A percentile compares a stretch with the other conserved stretches of the same genome.
These are phyloP conservation scores for Novymonas esmeraldas DNA, from an alignment of 208 protist species.

Conservation along the genomic window DNA sequence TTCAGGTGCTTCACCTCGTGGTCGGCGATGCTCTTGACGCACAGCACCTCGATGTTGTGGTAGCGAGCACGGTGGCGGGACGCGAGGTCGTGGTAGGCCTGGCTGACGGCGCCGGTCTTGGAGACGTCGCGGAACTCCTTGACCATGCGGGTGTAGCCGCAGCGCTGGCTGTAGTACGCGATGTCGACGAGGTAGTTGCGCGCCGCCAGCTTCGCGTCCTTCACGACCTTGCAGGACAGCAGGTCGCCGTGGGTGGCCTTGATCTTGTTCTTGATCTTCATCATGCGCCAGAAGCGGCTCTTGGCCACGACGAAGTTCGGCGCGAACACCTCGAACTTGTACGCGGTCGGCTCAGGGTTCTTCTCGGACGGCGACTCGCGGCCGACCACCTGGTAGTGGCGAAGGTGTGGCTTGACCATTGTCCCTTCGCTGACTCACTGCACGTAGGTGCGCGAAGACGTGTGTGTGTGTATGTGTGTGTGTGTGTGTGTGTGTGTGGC, in stretches of 20 bases:
- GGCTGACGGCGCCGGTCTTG: conserved; percentile 95
- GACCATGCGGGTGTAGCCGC: conserved; percentile 99
- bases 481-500: background rate
- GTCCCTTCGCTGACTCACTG: conserved; percentile 1
- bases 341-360: conserved; percentile 94
- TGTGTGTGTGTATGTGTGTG: background rate
- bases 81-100: conserved; percentile 98
- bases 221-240: conserved; percentile 93
- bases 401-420: conserved; percentile 84
- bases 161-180: conserved; percentile 98
- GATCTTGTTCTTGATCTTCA: conserved; percentile 97
- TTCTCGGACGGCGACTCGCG: conserved; percentile 93
- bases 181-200: conserved; percentile 99
- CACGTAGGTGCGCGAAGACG: background rate
- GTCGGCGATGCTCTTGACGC: conserved; percentile 89
- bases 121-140: conserved; percentile 99
- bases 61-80: conserved; percentile 96
- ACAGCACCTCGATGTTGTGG: conserved; percentile 97
- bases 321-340: conserved; percentile 99
- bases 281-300: conserved; percentile 99
- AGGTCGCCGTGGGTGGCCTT: conserved; percentile 98
- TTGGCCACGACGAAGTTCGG: conserved; percentile 98
- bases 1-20: conserved; percentile 81
- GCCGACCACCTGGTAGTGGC: conserved; percentile 96
- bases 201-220: conserved; percentile 95